Percentiles rank a stretch among this genome's conserved stretches.
Evolutionary conservation across 148 eudicot genomes (phyloP).

Genomic region (Oxyria digyna): DNA sequence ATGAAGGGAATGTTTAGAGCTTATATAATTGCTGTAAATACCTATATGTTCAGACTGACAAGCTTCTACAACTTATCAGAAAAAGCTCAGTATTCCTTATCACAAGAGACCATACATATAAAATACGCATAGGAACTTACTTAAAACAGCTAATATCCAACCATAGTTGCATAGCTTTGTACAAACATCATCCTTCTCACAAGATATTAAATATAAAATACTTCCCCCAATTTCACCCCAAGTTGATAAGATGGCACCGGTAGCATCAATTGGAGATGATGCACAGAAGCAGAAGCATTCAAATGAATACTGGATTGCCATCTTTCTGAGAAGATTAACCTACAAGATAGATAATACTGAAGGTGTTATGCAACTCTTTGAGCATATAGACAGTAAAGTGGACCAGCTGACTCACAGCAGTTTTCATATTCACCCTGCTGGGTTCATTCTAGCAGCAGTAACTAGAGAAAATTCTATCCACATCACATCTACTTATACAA

Average conservation of each 20-base stretch:
- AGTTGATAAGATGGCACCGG: constrained; percentile 23
- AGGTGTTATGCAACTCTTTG: not conserved
- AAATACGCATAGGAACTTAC: constrained; percentile 27
- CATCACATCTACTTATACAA: not conserved
- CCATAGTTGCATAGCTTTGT: constrained; percentile 21
- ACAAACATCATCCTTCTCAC: constrained; percentile 20
- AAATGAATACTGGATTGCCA: constrained; percentile 32
- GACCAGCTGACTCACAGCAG: not conserved
- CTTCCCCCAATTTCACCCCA: constrained; percentile 40
- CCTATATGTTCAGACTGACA: not conserved
- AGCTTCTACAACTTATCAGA: not conserved
- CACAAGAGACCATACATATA: not conserved
- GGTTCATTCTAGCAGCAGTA: not conserved
- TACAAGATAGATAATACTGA: constrained; percentile 14
- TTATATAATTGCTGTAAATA: not conserved
- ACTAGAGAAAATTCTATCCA: not conserved
- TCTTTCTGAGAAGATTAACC: constrained; percentile 35
- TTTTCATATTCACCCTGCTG: not conserved
- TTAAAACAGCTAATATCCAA: constrained; percentile 31
- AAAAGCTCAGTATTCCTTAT: not conserved
- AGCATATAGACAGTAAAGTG: not conserved
- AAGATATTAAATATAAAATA: constrained; percentile 33
- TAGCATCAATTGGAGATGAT: constrained; percentile 24
- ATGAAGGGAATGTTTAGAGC: not conserved
- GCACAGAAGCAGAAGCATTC: constrained; percentile 24